Conservation (phyloP, 75 land plant genomes). For the Selaginella moellendorffii region DNA sequence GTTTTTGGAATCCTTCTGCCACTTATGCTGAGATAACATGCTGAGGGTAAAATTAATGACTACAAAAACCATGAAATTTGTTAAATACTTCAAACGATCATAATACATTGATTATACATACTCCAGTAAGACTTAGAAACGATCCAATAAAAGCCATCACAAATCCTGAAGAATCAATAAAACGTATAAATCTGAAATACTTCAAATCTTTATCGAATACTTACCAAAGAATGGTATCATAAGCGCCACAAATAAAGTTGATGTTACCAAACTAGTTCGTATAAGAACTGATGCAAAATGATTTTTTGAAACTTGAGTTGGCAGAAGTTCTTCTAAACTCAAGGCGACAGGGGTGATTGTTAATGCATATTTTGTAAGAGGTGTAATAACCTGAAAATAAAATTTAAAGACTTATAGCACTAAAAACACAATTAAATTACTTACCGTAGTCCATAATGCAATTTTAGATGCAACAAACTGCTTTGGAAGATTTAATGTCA, state of each 20-base stretch:
- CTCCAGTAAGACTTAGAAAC: constrained; percentile 83
- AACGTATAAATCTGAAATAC: not conserved
- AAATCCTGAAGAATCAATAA: constrained; percentile 22
- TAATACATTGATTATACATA: not conserved
- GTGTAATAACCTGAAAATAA: not conserved
- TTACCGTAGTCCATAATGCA: constrained; percentile 88
- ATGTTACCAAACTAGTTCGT: constrained; percentile 56
- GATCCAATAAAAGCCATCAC: constrained; percentile 92
- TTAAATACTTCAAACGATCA: not conserved
- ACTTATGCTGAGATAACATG: constrained; percentile 54
- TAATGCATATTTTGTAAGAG: constrained; percentile 36
- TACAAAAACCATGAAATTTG: constrained; percentile 19
- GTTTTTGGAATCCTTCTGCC: not conserved
- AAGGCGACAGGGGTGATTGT: constrained; percentile 83
- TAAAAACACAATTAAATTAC: constrained; percentile 2
- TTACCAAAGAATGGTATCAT: constrained; percentile 72
- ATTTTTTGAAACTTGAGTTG: constrained; percentile 13
- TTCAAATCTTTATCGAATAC: not conserved
- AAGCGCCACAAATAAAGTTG: constrained; percentile 63
- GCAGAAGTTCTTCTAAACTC: constrained; percentile 85
- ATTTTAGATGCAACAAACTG: constrained; percentile 50
- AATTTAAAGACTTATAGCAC: not conserved
- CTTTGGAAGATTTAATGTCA: constrained; percentile 70
- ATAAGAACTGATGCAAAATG: constrained; percentile 22
- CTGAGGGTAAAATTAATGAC: constrained; percentile 81